Evolutionary conservation across 306 rosid genomes (phyloP).

Genomic region (Inga leiocalycina): DNA sequence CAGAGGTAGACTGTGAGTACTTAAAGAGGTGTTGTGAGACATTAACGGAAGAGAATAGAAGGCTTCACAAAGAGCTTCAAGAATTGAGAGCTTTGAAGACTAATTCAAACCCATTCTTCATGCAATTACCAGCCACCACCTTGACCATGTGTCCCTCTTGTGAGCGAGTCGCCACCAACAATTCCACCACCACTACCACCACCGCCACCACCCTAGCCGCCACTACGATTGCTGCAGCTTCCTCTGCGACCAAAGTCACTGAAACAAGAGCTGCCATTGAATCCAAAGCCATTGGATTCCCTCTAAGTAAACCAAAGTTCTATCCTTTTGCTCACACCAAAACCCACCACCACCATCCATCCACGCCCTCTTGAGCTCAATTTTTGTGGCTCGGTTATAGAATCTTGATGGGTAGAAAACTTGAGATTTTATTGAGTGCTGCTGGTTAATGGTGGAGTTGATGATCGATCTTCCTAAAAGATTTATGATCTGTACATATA

Average conservation of each 20-base stretch:
- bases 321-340: slow-evolving; percentile 47
- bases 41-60: slow-evolving; percentile 54
- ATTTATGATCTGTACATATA: slow-evolving; percentile 46
- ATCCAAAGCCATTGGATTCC: slow-evolving; percentile 35
- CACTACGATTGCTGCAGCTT: background rate
- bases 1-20: slow-evolving; percentile 60
- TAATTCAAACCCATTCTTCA: slow-evolving; percentile 45
- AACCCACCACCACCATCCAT: slow-evolving; percentile 23
- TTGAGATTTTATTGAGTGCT: background rate
- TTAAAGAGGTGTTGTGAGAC: slow-evolving; percentile 58
- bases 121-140: slow-evolving; percentile 65
- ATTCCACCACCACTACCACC: slow-evolving; percentile 7
- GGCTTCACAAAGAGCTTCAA: slow-evolving; percentile 62
- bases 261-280: background rate
- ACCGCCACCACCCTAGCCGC: background rate
- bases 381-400: background rate
- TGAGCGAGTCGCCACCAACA: slow-evolving; percentile 49
- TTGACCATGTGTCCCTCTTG: slow-evolving; percentile 68
- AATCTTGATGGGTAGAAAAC: background rate
- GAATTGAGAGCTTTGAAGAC: slow-evolving; percentile 60
- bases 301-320: slow-evolving; percentile 37
- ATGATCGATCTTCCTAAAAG: slow-evolving; percentile 12
- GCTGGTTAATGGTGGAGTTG: background rate
- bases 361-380: slow-evolving; percentile 47
- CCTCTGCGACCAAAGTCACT: background rate